Evolutionary conservation across 2,329 filamentous ascomycete genomes (phyloP).

Genomic region (Cercospora zeae-maydis): DNA sequence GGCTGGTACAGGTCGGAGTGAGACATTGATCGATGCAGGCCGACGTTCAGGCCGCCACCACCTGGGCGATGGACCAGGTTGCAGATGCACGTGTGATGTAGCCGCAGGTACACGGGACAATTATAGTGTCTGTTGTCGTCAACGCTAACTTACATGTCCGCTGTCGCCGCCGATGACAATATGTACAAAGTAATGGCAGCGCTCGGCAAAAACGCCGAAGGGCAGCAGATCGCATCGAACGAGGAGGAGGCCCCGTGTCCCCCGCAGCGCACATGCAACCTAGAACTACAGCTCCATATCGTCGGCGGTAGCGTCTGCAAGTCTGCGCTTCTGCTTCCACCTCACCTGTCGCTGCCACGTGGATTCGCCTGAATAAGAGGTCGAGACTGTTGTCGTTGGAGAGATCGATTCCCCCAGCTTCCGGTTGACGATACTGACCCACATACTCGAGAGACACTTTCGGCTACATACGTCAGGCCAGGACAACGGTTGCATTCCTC

Average conservation of each 20-base stretch:
- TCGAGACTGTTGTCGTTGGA: background rate
- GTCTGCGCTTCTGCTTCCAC: background rate
- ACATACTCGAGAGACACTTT: too few species aligned
- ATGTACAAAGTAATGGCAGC: too few species aligned
- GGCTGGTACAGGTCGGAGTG: slow-evolving; percentile 1
- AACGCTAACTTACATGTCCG: background rate
- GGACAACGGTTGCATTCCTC: slow-evolving; percentile 3
- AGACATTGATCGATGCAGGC: slow-evolving; percentile 8
- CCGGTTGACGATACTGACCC: background rate
- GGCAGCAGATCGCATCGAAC: background rate
- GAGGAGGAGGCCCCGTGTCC: background rate
- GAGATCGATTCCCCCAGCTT: slow-evolving; percentile 3
- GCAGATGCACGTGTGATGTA: slow-evolving; percentile 1
- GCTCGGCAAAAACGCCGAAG: background rate
- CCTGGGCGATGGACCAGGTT: slow-evolving; percentile 1
- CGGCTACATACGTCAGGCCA: too few species aligned
- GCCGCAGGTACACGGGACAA: slow-evolving; percentile 4
- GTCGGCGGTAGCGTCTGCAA: background rate
- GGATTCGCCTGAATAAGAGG: slow-evolving; percentile 1
- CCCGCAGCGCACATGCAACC: background rate
- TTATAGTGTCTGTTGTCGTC: background rate
- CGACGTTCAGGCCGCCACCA: slow-evolving; percentile 7
- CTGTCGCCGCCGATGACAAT: background rate
- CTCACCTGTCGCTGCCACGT: slow-evolving; percentile 9
- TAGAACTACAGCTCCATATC: background rate